A percentile compares a stretch with the other conserved stretches of the same genome.
These are phyloP conservation scores for Penicillium sp. DNA, from an alignment of 2,329 filamentous ascomycete genomes.

Conservation along the genomic window DNA sequence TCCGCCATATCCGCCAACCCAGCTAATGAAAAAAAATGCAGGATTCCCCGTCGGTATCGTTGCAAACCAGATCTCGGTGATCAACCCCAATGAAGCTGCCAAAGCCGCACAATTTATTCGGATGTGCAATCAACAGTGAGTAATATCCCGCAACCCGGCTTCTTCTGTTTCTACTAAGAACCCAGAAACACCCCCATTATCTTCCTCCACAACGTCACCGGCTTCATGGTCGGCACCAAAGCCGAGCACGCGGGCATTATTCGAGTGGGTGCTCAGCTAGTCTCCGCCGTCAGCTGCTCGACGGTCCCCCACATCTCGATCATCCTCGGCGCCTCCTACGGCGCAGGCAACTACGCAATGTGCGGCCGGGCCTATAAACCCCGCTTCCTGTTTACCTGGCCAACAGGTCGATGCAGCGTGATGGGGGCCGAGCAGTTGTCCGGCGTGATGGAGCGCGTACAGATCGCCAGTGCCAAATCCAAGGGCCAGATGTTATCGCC, in stretches of 20 bases:
- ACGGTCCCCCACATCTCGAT: conserved; percentile 50
- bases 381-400: conserved; percentile 49
- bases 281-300: conserved; percentile 49
- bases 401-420: conserved; percentile 43
- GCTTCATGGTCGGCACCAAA: conserved; percentile 53
- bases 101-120: conserved; percentile 50
- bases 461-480: conserved; percentile 28
- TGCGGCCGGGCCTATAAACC: conserved; percentile 47
- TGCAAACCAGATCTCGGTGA: conserved; percentile 46
- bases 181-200: conserved; percentile 43
- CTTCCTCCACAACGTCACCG: conserved; percentile 53
- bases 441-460: conserved; percentile 44
- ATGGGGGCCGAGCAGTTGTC: conserved; percentile 47
- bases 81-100: conserved; percentile 43
- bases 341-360: conserved; percentile 53
- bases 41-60: conserved; percentile 44
- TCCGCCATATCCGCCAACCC: too few relatives aligned
- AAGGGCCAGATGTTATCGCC: conserved; percentile 26
- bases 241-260: conserved; percentile 50
- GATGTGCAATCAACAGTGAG: conserved; percentile 48
- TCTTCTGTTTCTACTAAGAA: not conserved
- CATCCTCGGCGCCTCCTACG: conserved; percentile 50
- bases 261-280: conserved; percentile 49
- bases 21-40: conserved; percentile 7
- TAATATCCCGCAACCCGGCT: not conserved